A percentile compares a stretch with the other conserved stretches of the same genome.
Evolutionary conservation across 257 asterid genomes (phyloP).

Genomic region (Solanum boliviense): DNA sequence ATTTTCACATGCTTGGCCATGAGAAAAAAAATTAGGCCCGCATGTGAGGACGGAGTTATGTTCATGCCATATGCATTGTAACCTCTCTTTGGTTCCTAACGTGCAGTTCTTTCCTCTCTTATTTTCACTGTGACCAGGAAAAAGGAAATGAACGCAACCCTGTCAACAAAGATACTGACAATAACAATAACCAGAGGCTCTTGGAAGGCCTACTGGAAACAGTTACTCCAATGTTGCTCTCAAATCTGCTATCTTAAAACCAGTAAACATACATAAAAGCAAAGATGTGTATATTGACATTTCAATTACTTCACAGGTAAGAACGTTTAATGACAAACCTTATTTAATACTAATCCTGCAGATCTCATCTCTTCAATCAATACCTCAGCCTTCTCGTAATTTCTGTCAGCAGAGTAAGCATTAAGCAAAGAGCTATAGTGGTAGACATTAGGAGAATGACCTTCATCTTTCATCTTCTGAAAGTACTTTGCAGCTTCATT

Average conservation of each 20-base stretch:
- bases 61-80: background rate
- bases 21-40: background rate
- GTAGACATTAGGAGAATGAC: constrained; percentile 74
- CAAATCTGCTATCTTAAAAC: background rate
- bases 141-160: background rate
- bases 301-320: background rate
- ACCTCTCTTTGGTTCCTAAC: background rate
- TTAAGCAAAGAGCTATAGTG: constrained; percentile 94
- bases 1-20: background rate
- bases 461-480: constrained; percentile 79
- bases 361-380: constrained; percentile 72
- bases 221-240: background rate
- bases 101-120: background rate
- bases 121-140: background rate
- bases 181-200: background rate
- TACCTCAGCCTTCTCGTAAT: constrained; percentile 59
- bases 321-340: constrained; percentile 33
- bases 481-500: constrained; percentile 85
- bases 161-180: background rate
- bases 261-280: background rate
- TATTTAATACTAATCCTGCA: constrained; percentile 57
- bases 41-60: background rate
- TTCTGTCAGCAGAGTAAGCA: constrained; percentile 74
- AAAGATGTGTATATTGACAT: background rate
- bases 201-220: background rate